phyloP scores from a whole-genome alignment of 768 basidiomycete species.

The Psilocybe cyanescens region DNA sequence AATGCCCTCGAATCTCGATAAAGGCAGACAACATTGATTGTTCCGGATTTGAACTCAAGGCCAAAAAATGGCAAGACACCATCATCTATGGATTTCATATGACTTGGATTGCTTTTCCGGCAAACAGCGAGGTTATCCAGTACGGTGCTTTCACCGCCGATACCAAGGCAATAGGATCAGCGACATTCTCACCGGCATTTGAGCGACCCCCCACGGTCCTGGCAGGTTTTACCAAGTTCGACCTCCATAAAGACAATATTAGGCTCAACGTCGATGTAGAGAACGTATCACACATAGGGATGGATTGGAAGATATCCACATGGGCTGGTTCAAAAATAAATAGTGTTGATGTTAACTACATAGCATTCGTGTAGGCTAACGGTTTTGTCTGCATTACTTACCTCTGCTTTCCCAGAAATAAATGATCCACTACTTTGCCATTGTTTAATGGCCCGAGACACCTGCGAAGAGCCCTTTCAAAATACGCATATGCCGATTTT shows the following conservation, averaged over 20 bases:
- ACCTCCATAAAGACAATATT: neutral
- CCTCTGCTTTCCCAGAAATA: too few species aligned
- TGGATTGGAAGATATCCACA: neutral
- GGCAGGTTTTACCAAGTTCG: neutral
- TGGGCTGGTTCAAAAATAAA: neutral
- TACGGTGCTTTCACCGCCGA: neutral
- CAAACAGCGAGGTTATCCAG: neutral
- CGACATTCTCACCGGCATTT: neutral
- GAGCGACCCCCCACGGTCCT: neutral
- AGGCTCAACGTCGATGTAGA: neutral
- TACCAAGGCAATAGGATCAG: neutral
- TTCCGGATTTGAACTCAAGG: neutral
- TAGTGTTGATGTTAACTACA: neutral
- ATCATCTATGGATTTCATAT: neutral
- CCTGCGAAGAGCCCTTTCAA: too few species aligned
- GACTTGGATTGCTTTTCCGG: neutral
- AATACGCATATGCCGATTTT: too few species aligned
- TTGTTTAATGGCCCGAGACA: too few species aligned
- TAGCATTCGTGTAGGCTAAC: neutral
- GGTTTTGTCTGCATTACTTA: too few species aligned
- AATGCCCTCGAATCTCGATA: neutral
- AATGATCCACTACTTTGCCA: too few species aligned
- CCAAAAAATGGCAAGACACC: neutral
- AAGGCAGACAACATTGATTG: neutral
- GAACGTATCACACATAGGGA: neutral